Base-by-base conservation (phyloP, 2,329 filamentous ascomycete species). In the Fusarium annulatum region DNA sequence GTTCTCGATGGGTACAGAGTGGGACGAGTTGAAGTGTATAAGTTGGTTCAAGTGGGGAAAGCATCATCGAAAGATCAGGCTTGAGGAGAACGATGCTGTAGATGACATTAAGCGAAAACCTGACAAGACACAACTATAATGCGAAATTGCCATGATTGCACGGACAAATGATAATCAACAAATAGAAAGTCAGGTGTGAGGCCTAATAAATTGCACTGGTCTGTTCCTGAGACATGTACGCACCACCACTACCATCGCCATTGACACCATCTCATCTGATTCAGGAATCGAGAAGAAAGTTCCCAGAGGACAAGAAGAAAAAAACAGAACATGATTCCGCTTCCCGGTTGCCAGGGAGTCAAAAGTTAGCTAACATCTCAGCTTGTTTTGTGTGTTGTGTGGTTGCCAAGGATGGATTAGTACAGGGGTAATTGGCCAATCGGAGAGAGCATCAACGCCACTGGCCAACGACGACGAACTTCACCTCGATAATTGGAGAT, bases 381-480 rank as follows among this genome's bases (percentile, higher is more conserved):
- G 49, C 67, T 71, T 61, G 71, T 57, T 62, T 67, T 43, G 56
- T 39, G 67, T 62, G 53, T 67, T 43, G 56, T 39, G 67, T 62
- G 53, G 34, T 57, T 51, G 65, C 57, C 60, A 72, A 62, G 67
- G 61, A 56, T 64, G 58, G 66, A 59, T 61, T 57, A 48, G 58
- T 65, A 53, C 73, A 58, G 63, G 71, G 67, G 33, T 64, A 33
- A 61, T 56, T 71, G 62, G 6, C 76, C 64, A 78, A 77, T 78
- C 72, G 65, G 72, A 64, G 55, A 26, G 26, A 56, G 57, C 39
- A 48, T 38, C 62, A 19, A 52, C 41, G n/a, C 60, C 68, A 64
- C 69, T 65, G 63, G 63, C 67, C 73, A 64, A 76, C 69, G 42
- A 77, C 62, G 61, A 72, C 65, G 71, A 73, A 78, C 73, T 64